Evolutionary conservation across 1,284 basidiomycete genomes (phyloP), one percentile per base, ranked within the genome.

Genomic region (Ceratobasidium theobromae): DNA sequence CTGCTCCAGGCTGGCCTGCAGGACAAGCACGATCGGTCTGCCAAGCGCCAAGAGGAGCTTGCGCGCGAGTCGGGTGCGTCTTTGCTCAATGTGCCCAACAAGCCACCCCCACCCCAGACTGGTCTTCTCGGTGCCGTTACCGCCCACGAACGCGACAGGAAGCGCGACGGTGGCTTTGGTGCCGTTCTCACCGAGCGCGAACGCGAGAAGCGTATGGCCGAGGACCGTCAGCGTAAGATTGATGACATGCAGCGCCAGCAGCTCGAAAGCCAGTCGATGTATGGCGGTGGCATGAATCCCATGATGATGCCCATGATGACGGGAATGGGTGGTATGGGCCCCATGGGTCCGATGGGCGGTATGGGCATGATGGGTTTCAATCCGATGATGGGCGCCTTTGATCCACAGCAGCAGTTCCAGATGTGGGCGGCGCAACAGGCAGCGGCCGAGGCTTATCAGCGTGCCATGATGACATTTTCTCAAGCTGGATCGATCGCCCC

Each of bases 51-150:
- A 73, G 95, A 99, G 75, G 91, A 95, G 75, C 79, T 92, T 12
- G 96, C 96, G 4, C 83, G 95, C 49, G 93, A 95, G 76, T 86
- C 82, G 6, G 97, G 97, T 35, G 88, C 86, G 28, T 91, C 92
- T 9, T 82, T 99, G 65, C 88, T 99, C 77, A 95, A 95, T 74
- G 93, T 99, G 21, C 92, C 93, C 3, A 86, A 88, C 74, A 97
- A 97, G 76, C 94, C 95, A 0, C 94, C 93, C 3, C 93, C 94
- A 1, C 96, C 97, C 8, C 93, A 97, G 76, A 93, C 92, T 35
- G 97, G 97, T 40, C 84, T 99, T 38, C 84, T 99, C 51, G 96
- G 96, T 23, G 95, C 95, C 1, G 95, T 99, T 72, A 94, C 93
- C 27, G 92, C 90, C 18, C 94, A 97, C 76, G 95, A 99, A 77